Percentiles rank a stretch among this genome's conserved stretches.
phyloP scores from a whole-genome alignment of 1,284 basidiomycete genomes.

The Paramarasmius palmivorus region DNA sequence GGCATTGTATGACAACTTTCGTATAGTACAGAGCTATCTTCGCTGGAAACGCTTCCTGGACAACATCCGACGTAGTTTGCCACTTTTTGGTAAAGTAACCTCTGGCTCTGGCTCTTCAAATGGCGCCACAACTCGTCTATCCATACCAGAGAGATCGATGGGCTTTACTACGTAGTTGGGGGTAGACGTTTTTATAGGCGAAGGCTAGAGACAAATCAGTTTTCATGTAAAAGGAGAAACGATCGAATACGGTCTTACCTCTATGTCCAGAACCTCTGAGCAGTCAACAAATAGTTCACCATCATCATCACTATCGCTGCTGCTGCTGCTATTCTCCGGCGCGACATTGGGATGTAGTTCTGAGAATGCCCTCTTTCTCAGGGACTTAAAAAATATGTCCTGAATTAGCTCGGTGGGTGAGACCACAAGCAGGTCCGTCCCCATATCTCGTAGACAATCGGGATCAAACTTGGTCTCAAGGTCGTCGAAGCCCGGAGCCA shows the following conservation, averaged over 20 bases:
- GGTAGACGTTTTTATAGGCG: too few relatives aligned
- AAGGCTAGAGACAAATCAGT: not conserved
- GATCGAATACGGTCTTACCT: too few relatives aligned
- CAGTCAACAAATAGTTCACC: not conserved
- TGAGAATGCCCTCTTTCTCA: not conserved
- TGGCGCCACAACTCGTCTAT: conserved; percentile 1
- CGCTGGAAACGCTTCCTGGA: too few relatives aligned
- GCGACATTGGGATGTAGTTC: not conserved
- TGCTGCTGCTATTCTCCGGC: not conserved
- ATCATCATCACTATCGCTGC: not conserved
- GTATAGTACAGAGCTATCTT: too few relatives aligned
- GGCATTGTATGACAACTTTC: too few relatives aligned
- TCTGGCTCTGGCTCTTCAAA: conserved; percentile 1
- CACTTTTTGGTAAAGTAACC: too few relatives aligned
- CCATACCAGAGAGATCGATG: conserved; percentile 3
- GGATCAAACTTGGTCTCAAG: not conserved
- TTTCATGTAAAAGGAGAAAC: not conserved
- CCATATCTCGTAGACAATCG: conserved; percentile 4
- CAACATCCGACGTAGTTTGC: too few relatives aligned
- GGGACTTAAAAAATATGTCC: not conserved
- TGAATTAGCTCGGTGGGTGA: conserved; percentile 3
- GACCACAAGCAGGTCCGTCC: not conserved
- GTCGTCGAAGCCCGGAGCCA: not conserved
- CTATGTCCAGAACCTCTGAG: not conserved
- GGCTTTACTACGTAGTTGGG: not conserved